phyloP scores from a whole-genome alignment of 2,329 filamentous ascomycete species.

The Penicillium sp. region DNA sequence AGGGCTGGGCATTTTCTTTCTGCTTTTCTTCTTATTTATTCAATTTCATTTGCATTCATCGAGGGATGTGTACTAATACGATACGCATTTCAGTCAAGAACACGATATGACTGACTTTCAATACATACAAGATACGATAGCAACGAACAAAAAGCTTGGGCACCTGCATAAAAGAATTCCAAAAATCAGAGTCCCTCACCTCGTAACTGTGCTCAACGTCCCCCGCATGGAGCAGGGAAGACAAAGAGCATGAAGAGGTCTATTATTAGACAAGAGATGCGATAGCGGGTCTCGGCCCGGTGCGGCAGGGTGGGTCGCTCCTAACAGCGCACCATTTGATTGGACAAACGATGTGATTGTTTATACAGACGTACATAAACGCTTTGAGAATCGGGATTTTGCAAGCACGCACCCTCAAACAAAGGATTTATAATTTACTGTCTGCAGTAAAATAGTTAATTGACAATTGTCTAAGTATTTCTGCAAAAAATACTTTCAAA shows the following conservation, averaged over 20 bases:
- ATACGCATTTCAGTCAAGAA: background rate
- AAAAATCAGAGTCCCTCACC: background rate
- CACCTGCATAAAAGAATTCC: too few relatives aligned
- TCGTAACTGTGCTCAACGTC: background rate
- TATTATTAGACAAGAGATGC: constrained; percentile 7
- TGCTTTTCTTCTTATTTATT: constrained; percentile 4
- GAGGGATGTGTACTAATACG: background rate
- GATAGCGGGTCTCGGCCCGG: constrained; percentile 13
- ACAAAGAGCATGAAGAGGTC: background rate
- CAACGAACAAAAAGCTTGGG: background rate
- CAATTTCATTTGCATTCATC: background rate
- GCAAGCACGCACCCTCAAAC: background rate
- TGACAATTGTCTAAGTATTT: background rate
- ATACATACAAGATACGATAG: background rate
- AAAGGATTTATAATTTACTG: background rate
- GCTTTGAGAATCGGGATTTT: background rate
- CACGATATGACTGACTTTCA: background rate
- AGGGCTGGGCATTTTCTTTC: background rate
- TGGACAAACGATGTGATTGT: background rate
- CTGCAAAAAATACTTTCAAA: background rate
- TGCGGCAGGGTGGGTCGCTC: background rate
- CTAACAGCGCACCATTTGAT: background rate
- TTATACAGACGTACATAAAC: background rate
- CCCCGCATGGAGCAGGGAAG: background rate
- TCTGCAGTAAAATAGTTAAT: background rate